Base-by-base conservation (phyloP, 1,139 yeast species). In the Torulaspora pretoriensis region DNA sequence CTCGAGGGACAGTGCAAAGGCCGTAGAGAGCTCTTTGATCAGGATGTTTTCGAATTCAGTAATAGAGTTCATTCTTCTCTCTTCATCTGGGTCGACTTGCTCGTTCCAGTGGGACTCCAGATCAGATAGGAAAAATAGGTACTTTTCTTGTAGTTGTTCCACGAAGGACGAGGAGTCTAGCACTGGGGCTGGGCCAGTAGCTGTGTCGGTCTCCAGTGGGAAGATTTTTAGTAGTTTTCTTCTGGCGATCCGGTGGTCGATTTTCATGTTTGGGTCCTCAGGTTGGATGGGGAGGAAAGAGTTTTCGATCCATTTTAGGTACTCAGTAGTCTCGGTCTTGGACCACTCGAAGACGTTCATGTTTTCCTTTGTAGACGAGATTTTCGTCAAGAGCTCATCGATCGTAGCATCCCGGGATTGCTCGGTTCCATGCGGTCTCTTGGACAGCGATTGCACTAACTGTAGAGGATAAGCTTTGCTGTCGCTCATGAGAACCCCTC, bases 161-260 rank as follows among this genome's bases (percentile, higher is more conserved):
- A 52, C 45, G 41, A 43, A 53, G 7, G 58, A 29, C 4, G 43
- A 31, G n/a, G 34, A 43, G 16, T 30, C 13, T 16, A 28, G 19
- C n/a, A n/a, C 9, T 9, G 30, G 16, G 13, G 35, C 12, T n/a
- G 9, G 19, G 24, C 25, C 19, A 4, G 25, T 28, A 9, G 22
- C 13, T 9, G 24, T 10, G 10, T 27, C 35, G 13, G 22, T 27
- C 16, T 44, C 43, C 19, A 59, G 25, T 9, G 66, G 65, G 27
- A 62, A 46, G 12, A 63, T 48, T 32, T 53, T 54, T 41, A 57
- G 49, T 17, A 63, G 52, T 45, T 59, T 60, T 37, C 61, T 53
- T 29, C 46, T 49, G 17, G 63, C 64, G 36, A 63, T 63, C 32
- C 47, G 54, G 30, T 61, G 56, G 48, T 63, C 67, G 31, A 63